These are phyloP conservation scores for Candida qinlingensis DNA, from an alignment of 805 yeast genomes.

Conservation along the genomic window DNA sequence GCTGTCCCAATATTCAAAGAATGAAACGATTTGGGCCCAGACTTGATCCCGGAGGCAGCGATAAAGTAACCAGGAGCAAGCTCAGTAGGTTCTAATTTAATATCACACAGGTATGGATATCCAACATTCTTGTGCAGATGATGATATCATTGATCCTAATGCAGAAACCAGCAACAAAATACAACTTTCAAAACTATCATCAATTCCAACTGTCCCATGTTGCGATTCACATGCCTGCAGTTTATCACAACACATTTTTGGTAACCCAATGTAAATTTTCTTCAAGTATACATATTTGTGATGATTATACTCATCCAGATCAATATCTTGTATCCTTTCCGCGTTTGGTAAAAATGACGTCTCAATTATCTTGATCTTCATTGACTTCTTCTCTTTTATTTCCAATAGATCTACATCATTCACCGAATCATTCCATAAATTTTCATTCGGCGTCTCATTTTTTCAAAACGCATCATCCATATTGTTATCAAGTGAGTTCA, in stretches of 20 bases:
- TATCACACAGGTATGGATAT: neutral
- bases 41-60: neutral
- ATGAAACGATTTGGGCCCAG: neutral
- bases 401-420: neutral
- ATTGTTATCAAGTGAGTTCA: too few relatives aligned
- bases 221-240: neutral
- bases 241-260: neutral
- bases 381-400: too few relatives aligned
- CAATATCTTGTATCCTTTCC: slow-evolving; percentile 5
- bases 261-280: neutral
- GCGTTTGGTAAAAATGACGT: neutral
- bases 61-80: slow-evolving; percentile 3
- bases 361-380: too few relatives aligned
- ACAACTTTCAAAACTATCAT: neutral
- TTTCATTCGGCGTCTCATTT: too few relatives aligned
- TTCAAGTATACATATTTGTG: neutral
- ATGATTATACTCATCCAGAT: neutral
- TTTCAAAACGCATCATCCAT: too few relatives aligned
- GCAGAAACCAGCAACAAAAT: too few relatives aligned
- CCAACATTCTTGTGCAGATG: neutral
- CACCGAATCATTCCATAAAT: too few relatives aligned
- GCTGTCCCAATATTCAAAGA: neutral
- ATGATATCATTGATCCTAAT: neutral
- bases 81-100: neutral
- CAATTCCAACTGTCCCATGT: neutral